A percentile compares a stretch with the other conserved stretches of the same genome.
These are phyloP conservation scores for Powellomyces hirtus DNA, from an alignment of 192 early-diverging fungal species.

Conservation along the genomic window DNA sequence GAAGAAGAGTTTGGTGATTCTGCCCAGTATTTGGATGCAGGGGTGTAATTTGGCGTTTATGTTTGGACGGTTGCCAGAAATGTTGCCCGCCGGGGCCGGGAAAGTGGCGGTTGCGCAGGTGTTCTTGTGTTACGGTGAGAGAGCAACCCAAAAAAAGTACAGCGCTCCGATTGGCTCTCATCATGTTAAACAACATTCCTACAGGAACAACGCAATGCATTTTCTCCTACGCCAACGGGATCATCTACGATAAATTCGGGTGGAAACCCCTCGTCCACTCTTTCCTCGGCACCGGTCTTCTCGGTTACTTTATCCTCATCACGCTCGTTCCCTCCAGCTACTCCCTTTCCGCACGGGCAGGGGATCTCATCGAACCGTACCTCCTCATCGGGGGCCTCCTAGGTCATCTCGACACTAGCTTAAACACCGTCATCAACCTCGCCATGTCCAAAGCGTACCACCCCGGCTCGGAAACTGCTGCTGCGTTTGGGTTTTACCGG, in stretches of 20 bases:
- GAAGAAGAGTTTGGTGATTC: constrained; percentile 19
- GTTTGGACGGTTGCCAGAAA: constrained; percentile 21
- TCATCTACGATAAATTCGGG: constrained; percentile 30
- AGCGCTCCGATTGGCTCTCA: not conserved
- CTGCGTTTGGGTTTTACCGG: constrained; percentile 31
- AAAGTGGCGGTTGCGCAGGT: constrained; percentile 11
- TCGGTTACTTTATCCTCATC: constrained; percentile 6
- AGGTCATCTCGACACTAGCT: constrained; percentile 21
- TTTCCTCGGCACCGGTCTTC: constrained; percentile 13
- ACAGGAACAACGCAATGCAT: constrained; percentile 22
- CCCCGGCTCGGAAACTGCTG: constrained; percentile 4
- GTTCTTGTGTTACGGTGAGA: constrained; percentile 30
- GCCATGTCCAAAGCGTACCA: constrained; percentile 4
- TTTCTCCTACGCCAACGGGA: constrained; percentile 28
- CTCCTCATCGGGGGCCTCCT: constrained; percentile 12
- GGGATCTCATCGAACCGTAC: constrained; percentile 9
- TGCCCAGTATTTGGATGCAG: constrained; percentile 25
- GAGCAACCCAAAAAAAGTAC: too few species aligned
- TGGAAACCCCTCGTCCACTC: constrained; percentile 14
- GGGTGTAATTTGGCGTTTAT: constrained; percentile 29
- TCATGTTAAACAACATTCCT: not conserved
- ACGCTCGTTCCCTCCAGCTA: constrained; percentile 12
- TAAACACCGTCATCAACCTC: constrained; percentile 27
- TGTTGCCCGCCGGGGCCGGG: constrained; percentile 12
- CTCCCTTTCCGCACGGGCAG: not conserved